A percentile compares a stretch with the other conserved stretches of the same genome.
Conservation (phyloP, 768 basidiomycete species). For the Tricholoma bakamatsutake region DNA sequence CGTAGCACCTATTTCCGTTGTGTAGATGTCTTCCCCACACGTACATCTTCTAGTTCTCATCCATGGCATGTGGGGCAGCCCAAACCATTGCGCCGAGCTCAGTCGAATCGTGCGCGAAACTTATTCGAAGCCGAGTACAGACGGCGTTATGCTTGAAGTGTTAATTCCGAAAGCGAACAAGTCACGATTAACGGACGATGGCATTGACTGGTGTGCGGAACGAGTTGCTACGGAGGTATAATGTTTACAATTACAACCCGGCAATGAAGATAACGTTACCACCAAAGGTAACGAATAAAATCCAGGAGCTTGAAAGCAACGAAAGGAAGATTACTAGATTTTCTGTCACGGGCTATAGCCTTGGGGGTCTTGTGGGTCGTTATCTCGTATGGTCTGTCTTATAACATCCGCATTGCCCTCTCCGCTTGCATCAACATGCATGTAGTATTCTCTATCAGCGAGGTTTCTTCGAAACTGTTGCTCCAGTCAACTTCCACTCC, state of each 20-base stretch:
- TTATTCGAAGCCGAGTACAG: conserved; percentile 21
- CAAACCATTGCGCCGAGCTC: conserved; percentile 53
- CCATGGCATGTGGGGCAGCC: conserved; percentile 78
- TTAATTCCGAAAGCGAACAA: conserved; percentile 57
- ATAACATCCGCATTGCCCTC: conserved; percentile 44
- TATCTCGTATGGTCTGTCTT: conserved; percentile 23
- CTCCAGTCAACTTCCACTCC: conserved; percentile 75
- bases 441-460: conserved; percentile 57
- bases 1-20: no score
- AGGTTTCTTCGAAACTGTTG: conserved; percentile 62
- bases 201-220: conserved; percentile 78
- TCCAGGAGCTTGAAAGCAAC: conserved; percentile 42
- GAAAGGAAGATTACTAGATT: conserved; percentile 58
- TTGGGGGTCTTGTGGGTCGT: conserved; percentile 56
- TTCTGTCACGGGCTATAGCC: conserved; percentile 67
- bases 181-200: conserved; percentile 69
- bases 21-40: conserved; percentile 14
- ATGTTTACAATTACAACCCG: background rate
- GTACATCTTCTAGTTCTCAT: conserved; percentile 41
- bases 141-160: conserved; percentile 44
- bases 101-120: conserved; percentile 44
- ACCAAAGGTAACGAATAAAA: conserved; percentile 49
- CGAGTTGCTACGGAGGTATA: conserved; percentile 70
- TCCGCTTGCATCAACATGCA: conserved; percentile 47
- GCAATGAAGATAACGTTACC: background rate